Conservation (phyloP, 2,329 filamentous ascomycete genomes). For the Didymellaceae sp. region DNA sequence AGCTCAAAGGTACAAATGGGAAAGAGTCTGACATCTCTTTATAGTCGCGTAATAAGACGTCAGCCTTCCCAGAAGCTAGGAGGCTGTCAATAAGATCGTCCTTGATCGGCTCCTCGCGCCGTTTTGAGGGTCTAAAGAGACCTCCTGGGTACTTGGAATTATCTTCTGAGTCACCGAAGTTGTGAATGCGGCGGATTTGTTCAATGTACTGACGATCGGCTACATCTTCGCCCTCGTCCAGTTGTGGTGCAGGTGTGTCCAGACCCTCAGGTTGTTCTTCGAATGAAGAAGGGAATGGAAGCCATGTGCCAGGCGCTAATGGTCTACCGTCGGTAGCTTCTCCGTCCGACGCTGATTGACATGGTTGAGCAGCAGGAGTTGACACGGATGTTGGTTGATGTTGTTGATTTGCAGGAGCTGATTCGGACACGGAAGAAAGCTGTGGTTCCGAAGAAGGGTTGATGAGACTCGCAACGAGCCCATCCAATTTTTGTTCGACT, state of each 20-base stretch:
- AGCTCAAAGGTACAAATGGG: slow-evolving; percentile 39
- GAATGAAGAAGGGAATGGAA: slow-evolving; percentile 35
- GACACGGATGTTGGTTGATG: neutral
- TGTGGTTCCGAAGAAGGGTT: too few relatives aligned
- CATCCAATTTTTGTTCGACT: slow-evolving; percentile 46
- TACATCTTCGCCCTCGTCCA: slow-evolving; percentile 20
- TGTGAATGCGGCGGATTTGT: slow-evolving; percentile 36
- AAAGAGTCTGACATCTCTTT: slow-evolving; percentile 38
- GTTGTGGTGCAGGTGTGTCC: slow-evolving; percentile 2
- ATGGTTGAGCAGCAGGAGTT: neutral
- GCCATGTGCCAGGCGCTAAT: slow-evolving; percentile 36
- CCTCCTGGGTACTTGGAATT: slow-evolving; percentile 15
- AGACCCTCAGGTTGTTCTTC: slow-evolving; percentile 19
- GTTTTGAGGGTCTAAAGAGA: slow-evolving; percentile 25
- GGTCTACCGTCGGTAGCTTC: neutral
- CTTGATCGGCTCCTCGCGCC: slow-evolving; percentile 31
- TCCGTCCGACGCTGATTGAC: neutral
- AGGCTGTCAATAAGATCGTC: slow-evolving; percentile 28
- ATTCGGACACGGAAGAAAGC: too few relatives aligned
- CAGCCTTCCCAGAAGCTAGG: slow-evolving; percentile 33
- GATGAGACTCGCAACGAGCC: slow-evolving; percentile 41
- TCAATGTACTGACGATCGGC: slow-evolving; percentile 33
- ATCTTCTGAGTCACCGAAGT: slow-evolving; percentile 27
- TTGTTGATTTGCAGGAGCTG: too few relatives aligned
- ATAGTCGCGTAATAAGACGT: slow-evolving; percentile 35